These are phyloP conservation scores for Mucor mucedo DNA, from an alignment of 371 early-diverging fungal genomes.

Conservation along the genomic window DNA sequence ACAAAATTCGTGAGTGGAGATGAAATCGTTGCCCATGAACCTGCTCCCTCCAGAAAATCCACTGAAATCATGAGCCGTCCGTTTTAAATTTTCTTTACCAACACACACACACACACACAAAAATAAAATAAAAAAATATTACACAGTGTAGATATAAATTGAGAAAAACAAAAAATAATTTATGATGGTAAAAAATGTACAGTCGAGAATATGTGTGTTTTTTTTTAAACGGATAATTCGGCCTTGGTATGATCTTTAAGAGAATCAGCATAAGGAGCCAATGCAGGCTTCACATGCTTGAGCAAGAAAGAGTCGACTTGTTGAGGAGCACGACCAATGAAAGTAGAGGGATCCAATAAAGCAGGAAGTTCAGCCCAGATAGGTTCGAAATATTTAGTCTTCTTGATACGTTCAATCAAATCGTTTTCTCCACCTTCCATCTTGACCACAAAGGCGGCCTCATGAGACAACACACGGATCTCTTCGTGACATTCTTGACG, in stretches of 20 bases:
- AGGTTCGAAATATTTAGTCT: constrained; percentile 86
- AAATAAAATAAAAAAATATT: neutral
- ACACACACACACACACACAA: no score
- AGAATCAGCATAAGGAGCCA: constrained; percentile 75
- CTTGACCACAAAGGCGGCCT: constrained; percentile 93
- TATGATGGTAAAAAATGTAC: no score
- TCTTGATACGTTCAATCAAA: constrained; percentile 88
- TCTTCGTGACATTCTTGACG: constrained; percentile 96
- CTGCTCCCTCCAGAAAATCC: constrained; percentile 42
- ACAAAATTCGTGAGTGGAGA: constrained; percentile 76
- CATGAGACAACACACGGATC: constrained; percentile 93
- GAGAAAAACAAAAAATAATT: no score
- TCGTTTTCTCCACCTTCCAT: constrained; percentile 94
- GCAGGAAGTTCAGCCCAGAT: constrained; percentile 76
- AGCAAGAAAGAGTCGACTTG: constrained; percentile 89
- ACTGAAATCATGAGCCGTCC: constrained; percentile 50
- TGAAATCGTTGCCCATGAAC: constrained; percentile 49
- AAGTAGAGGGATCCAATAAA: constrained; percentile 90
- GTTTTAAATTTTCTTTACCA: no score
- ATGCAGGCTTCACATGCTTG: constrained; percentile 84
- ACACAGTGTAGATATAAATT: no score
- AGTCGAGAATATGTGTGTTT: no score
- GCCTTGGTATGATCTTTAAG: constrained; percentile 62
- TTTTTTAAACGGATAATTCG: constrained; percentile 67
- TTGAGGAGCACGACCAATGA: constrained; percentile 94